Evolutionary conservation across 2,329 filamentous ascomycete genomes (phyloP), one percentile per base, ranked within the genome.

Genomic region (Aspergillus latus): DNA sequence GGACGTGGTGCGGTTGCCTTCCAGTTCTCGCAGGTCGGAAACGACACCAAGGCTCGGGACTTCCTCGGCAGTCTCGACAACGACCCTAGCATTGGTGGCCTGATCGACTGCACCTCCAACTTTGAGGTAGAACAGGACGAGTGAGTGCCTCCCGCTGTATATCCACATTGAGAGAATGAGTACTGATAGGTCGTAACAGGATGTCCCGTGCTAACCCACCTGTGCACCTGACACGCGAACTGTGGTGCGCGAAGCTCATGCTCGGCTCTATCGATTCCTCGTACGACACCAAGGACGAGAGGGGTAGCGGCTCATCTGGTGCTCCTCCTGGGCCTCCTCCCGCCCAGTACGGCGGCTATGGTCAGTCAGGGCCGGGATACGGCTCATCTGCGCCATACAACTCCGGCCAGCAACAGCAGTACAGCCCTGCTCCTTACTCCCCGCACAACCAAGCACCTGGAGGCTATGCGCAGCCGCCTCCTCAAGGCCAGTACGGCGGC

Each of bases 1-100:
- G 84, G 84, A 32, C 76, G 76, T 29, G 81, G 82, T 48, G 83
- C 83, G n/a, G 71, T 88, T 57, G 80, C 83, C 0, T 88, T 88
- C 75, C 84, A 88, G 66, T 88, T 88, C 66, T 85, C 85, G 0
- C 86, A 88, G 64, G 86, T 88, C 48, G 86, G 86, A 59, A 87
- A 87, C 63, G 86, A 88, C 64, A 76, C 82, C 66, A 81, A 81
- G 61, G 86, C 86, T 2, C 82, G 82, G 53, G 81, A 86, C 59
- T 88, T 88, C 76, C 75, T 88, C 47, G 72, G 77, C 48, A 82
- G 82, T 64, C 78, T 88, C n/a, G 86, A 88, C 63, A 80, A 83
- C 59, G 84, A 88, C 57, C 83, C 84, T 10, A 70, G 72, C 21
- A 81, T 88, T 64, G 86, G 86, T 47, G 71, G 76, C 13, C 72